Evolutionary conservation across 805 yeast genomes (phyloP), one percentile per base, ranked within the genome.

Genomic region (Candida yuanshanica): DNA sequence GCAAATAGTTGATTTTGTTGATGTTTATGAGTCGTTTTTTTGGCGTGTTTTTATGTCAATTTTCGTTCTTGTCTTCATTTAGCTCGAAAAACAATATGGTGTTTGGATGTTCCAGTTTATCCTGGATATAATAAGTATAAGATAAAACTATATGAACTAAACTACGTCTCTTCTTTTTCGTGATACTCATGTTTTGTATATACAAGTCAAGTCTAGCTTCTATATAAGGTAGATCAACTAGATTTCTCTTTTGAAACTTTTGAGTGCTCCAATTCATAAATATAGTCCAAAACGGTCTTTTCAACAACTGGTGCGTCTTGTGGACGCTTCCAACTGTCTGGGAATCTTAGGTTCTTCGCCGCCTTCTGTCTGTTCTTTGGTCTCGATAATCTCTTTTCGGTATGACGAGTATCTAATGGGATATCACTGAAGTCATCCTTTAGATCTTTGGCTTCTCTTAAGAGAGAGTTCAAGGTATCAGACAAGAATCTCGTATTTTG

Each of bases 401-500:
- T 72, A 56, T 82, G 88, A 60, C 95, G 79, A 20, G 70, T 77
- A 60, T 90, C 95, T 37, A 91, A 62, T 24, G 97, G 96, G 24
- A 91, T 67, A 54, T 86, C 95, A 33, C 72, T 70, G 51, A 86
- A 85, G 44, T 74, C 74, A 42, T 83, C 84, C n/a, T 64, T 39
- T 35, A 72, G 56, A 38, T 77, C 83, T 54, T 79, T 83, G 7
- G 95, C 68, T 52, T 80, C 90, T 20, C 59, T 58, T 22, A 90
- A 55, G 37, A 93, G 66, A 42, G 70, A 71, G 50, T 75, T 74
- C 48, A 89, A 68, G 21, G 79, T 70, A 41, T 79, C 83, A 16
- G 81, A 79, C 48, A 87, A 65, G 59, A 72, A 79, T 49, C 83
- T 75, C 37, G 91, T 84, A 63, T 93, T 93, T 63, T 91, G 97